Conservation (phyloP, 768 basidiomycete genomes). For the Tylopilus sp. region DNA sequence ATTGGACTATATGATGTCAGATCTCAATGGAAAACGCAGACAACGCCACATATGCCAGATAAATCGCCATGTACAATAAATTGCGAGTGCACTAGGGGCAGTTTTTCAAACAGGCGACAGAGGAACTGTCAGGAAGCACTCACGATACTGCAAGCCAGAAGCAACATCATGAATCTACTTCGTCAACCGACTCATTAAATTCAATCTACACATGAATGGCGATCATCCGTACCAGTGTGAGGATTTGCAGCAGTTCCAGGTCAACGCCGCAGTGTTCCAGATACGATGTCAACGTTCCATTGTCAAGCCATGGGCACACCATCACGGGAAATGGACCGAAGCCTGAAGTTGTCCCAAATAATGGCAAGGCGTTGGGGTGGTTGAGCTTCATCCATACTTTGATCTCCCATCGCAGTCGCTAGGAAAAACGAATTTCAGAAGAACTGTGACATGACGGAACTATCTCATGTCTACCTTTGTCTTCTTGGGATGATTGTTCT, state of each 20-base stretch:
- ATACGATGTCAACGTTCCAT: conserved; percentile 22
- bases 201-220: no score
- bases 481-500: not conserved
- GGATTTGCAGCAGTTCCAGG: no score
- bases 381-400: not conserved
- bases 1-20: conserved; percentile 33
- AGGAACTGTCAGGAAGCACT: not conserved
- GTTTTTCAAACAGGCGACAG: not conserved
- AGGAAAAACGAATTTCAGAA: no score
- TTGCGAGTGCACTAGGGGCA: conserved; percentile 13
- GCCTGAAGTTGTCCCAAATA: conserved; percentile 20
- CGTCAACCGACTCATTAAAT: no score
- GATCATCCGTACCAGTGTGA: no score
- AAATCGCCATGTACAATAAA: conserved; percentile 20
- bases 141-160: conserved; percentile 14
- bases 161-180: conserved; percentile 2
- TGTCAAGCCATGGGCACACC: conserved; percentile 27
- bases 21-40: not conserved
- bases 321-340: conserved; percentile 27
- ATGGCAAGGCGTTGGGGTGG: conserved; percentile 17
- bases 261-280: no score
- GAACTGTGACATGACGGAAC: not conserved
- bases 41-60: conserved; percentile 16
- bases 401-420: not conserved
- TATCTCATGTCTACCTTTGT: not conserved